Evolutionary conservation across 169 alveolate species (phyloP).

Genomic region (Plasmodium malariae): DNA sequence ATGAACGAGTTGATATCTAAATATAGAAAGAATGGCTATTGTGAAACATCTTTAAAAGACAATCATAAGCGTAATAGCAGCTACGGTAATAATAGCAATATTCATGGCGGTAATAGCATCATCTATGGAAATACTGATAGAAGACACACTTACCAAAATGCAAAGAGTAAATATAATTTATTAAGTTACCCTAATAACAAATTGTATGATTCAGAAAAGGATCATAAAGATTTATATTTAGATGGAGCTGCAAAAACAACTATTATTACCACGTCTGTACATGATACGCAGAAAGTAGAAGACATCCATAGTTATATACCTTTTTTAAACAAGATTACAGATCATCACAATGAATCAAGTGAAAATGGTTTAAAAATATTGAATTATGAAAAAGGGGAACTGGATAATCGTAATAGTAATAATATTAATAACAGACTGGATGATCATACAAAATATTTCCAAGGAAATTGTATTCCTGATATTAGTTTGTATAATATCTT

Average conservation of each 20-base stretch:
- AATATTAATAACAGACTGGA: too few relatives aligned
- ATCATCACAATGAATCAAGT: neutral
- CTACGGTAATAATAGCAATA: neutral
- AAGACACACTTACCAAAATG: constrained; percentile 20
- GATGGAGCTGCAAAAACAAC: too few relatives aligned
- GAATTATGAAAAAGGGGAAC: neutral
- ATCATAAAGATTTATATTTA: neutral
- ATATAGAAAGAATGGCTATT: constrained; percentile 17
- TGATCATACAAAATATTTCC: too few relatives aligned
- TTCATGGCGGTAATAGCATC: too few relatives aligned
- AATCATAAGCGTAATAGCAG: neutral
- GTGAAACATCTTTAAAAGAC: neutral
- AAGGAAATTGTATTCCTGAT: too few relatives aligned
- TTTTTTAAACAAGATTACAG: neutral
- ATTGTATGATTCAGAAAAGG: neutral
- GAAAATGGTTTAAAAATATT: neutral
- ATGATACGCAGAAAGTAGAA: neutral
- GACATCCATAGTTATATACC: neutral
- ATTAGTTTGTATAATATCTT: too few relatives aligned
- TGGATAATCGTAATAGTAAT: too few relatives aligned
- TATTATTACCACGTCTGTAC: too few relatives aligned
- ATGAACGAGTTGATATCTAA: constrained; percentile 26
- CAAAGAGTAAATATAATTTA: constrained; percentile 9
- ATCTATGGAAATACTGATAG: neutral
- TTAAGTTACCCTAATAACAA: neutral